Evolutionary conservation across 495 filamentous ascomycete genomes (phyloP), one percentile per base, ranked within the genome.

Genomic region (Penicillium lividum): DNA sequence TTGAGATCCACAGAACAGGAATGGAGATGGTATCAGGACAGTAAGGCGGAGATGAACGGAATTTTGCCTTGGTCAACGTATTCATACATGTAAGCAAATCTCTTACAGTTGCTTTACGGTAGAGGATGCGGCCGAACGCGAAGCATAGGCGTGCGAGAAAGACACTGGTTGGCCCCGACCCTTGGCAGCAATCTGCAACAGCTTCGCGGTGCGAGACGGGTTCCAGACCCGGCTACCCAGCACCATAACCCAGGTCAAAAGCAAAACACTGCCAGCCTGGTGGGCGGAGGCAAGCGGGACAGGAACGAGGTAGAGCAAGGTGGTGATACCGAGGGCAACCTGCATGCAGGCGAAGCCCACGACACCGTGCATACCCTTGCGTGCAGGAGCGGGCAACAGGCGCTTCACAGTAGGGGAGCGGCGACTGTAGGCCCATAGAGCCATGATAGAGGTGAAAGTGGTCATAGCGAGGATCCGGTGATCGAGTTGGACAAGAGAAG

Each of bases 401-500:
- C 77, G 80, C 54, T 83, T 81, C 42, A 96, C 76, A 5, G 74
- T 75, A 2, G 78, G 74, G 5, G 83, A 87, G 30, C 86, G 83
- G 34, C 89, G 81, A 6, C 87, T 78, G 70, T 95, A 98, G 9
- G 82, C 84, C 73, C 87, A 92, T 11, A 98, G 78, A 2, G 83
- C 81, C 45, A 93, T 77, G 47, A 98, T 83, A 55, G 87, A 83
- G 16, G 86, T 87, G 75, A 97, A 96, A 7, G 95, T 97, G 3
- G 89, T 91, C 52, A 83, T 90, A 47, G 94, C 94, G 16, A 97
- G 79, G 58, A 93, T 88, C n/a, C 94, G 86, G 77, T 98, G 94
- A 71, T 98, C 90, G 27, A 98, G 83, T 72, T 98, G 94, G 9
- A 96, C 94, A 8, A 93, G 80, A 0, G 90, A 92, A 8, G 94